phyloP scores from a whole-genome alignment of 331 rosid species.

The Acacia concinna region DNA sequence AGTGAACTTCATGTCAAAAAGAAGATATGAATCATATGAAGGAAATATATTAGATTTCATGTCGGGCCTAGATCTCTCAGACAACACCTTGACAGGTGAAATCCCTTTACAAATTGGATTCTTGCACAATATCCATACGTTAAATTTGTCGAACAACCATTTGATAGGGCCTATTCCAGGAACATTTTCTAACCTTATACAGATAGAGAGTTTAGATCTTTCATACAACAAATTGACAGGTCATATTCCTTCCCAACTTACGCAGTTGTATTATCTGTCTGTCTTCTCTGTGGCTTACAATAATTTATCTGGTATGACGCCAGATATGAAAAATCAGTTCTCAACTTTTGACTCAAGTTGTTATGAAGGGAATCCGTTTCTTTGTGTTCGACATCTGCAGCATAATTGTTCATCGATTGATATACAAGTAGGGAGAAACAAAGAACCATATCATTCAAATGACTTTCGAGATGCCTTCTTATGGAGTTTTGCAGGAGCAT shows the following conservation, averaged over 20 bases:
- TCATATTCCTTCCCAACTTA: not conserved
- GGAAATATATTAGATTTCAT: not conserved
- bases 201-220: not conserved
- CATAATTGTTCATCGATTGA: not conserved
- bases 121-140: not conserved
- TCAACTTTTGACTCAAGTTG: not conserved
- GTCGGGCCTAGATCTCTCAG: not conserved
- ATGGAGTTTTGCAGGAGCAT: not conserved
- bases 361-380: not conserved
- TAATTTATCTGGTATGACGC: not conserved
- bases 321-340: not conserved
- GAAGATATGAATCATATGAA: not conserved
- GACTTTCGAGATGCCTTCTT: not conserved
- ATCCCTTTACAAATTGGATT: not conserved
- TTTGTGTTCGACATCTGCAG: not conserved
- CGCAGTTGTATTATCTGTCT: not conserved
- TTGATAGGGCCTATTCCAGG: not conserved
- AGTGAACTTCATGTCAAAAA: not conserved
- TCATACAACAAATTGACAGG: not conserved
- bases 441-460: not conserved
- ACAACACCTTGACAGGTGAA: not conserved
- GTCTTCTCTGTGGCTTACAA: not conserved
- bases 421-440: not conserved
- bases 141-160: not conserved
- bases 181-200: not conserved